phyloP scores from a whole-genome alignment of 495 filamentous ascomycete genomes.

The Aspergillus steynii region DNA sequence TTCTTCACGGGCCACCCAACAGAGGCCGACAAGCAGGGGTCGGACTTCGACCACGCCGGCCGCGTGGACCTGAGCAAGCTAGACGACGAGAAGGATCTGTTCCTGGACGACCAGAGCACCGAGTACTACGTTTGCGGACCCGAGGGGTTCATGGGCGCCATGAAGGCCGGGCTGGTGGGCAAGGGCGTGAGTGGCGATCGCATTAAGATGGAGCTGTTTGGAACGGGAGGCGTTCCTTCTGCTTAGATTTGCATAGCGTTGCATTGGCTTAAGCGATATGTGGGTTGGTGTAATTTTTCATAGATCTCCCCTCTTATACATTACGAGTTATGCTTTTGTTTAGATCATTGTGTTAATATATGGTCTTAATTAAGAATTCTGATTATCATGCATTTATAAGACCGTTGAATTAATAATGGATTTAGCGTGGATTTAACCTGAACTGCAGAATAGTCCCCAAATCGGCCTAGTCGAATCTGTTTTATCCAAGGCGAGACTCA shows the following conservation, averaged over 20 bases:
- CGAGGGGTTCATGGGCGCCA: constrained; percentile 62
- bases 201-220: constrained; percentile 68
- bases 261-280: background rate
- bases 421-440: no score
- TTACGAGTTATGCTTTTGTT: background rate
- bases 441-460: no score
- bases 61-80: constrained; percentile 58
- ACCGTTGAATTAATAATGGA: no score
- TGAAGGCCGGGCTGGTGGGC: constrained; percentile 45
- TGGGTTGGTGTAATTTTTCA: background rate
- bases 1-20: constrained; percentile 41
- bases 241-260: constrained; percentile 5
- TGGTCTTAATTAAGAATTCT: no score
- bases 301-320: background rate
- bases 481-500: no score
- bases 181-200: constrained; percentile 54
- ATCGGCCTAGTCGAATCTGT: no score
- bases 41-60: constrained; percentile 56
- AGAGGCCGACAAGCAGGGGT: constrained; percentile 49
- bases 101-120: constrained; percentile 51
- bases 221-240: constrained; percentile 52
- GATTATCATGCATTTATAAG: no score
- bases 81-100: constrained; percentile 49
- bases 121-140: constrained; percentile 74
- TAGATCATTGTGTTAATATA: background rate